Base-by-base conservation (phyloP, 805 yeast species). In the Hanseniaspora clermontiae region DNA sequence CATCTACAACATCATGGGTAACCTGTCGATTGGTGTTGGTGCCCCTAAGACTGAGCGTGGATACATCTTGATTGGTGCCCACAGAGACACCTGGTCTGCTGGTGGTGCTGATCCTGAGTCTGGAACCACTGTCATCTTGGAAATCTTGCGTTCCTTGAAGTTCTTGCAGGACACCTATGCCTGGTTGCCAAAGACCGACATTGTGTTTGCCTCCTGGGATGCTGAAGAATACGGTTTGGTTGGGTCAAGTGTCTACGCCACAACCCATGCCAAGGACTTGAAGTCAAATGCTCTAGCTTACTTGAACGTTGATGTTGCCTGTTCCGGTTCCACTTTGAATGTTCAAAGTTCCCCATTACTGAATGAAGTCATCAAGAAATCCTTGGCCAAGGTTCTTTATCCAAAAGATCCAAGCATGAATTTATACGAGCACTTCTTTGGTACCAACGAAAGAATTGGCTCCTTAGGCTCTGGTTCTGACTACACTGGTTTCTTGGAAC, bases 41-140 rank as follows among this genome's bases (percentile, higher is more conserved):
- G 65, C 67, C 12, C 70, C 73, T 42, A 52, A 52, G 46, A 67
- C 70, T 40, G 74, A 77, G 50, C 82, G 82, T 57, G 81, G 78
- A 5, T 60, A 60, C 19, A 74, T 84, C 49, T 65, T 85, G 38
- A 65, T 84, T 57, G 93, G 93, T 38, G 84, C 84, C 65, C 93
- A 84, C 65, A 77, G 88, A 56, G 93, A 85, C 65, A 82, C 90
- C 2, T 86, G 91, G 93, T 77, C 82, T 58, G 86, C 86, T 50
- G 87, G 87, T 15, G 89, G 90, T 0, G 83, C 80, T 29, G 93
- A 85, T 68, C 90, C 93, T 34, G 84, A 84, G 66, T 76, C 83
- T 31, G 91, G 91, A 0, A 76, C 85, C 17, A 82, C 89, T 0
- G 79, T 74, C 0, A 59, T 83, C 60, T 66, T 84, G 45, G 91